Evolutionary conservation across 352 stramenopile genomes (phyloP).

Genomic region (Globisporangium ultimum): DNA sequence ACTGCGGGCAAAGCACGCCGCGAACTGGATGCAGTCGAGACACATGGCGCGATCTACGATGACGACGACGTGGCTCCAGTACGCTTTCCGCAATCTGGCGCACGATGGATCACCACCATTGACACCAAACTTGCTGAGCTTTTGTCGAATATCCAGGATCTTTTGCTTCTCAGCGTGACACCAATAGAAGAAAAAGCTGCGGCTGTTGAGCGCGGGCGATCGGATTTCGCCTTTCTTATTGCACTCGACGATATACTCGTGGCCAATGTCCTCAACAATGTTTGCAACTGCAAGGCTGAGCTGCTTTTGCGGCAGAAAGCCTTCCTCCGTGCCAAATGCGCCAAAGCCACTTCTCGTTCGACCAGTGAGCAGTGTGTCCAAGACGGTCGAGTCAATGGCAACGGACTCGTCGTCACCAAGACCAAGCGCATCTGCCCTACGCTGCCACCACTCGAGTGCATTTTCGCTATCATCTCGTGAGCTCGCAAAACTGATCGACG

Average conservation of each 20-base stretch:
- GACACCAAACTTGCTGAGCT: constrained; percentile 24
- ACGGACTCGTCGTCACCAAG: neutral
- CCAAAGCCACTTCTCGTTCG: constrained; percentile 68
- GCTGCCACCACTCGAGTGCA: constrained; percentile 1
- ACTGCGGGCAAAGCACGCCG: constrained; percentile 30
- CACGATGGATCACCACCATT: neutral
- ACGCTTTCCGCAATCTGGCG: constrained; percentile 6
- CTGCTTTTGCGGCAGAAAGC: constrained; percentile 58
- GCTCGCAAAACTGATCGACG: constrained; percentile 44
- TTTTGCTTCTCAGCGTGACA: constrained; percentile 87
- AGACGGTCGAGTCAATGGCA: constrained; percentile 14
- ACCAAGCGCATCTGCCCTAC: neutral
- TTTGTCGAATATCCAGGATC: constrained; percentile 67
- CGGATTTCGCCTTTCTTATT: constrained; percentile 38
- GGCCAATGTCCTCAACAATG: constrained; percentile 48
- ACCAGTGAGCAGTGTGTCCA: constrained; percentile 36
- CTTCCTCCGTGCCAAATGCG: constrained; percentile 55
- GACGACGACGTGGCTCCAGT: constrained; percentile 54
- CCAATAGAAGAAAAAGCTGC: constrained; percentile 86
- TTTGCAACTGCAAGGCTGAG: constrained; percentile 63
- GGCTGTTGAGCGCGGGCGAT: constrained; percentile 63
- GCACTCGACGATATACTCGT: constrained; percentile 67
- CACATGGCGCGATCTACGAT: constrained; percentile 77
- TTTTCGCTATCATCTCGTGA: neutral
- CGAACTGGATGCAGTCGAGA: constrained; percentile 69